Evolutionary conservation across 352 stramenopile species (phyloP), one percentile per base, ranked within the genome.

Genomic region (Pythium chondricola): DNA sequence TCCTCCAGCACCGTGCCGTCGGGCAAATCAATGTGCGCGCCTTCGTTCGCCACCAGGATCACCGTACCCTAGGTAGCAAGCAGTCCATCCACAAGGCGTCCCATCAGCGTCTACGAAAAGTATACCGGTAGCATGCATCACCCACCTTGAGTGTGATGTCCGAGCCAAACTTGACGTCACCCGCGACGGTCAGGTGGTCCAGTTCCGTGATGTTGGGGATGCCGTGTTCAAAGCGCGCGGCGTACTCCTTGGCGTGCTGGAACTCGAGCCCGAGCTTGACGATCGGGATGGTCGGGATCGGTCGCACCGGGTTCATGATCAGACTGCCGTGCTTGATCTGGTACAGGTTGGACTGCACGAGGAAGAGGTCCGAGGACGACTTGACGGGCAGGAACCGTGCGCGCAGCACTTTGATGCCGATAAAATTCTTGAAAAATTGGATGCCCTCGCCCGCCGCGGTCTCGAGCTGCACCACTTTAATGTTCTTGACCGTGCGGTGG

Each of bases 371-470:
- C 36, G 93, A 97, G 44, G 95, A 99, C 52, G 98, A 99, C 71
- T 99, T 99, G 18, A 99, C 97, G 1, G 97, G 97, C 35, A 98
- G 71, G 61, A 99, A 99, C 43, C 96, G 93, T 43, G 87, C 95
- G 32, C 96, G 93, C 16, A 93, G 87, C 27, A 99, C 96, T 61
- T 97, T 90, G 44, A 99, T 85, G 24, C 91, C 95, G 50, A 96
- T 87, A 25, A 97, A 97, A 54, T 97, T 97, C 55, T 96, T 92
- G 72, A 99, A 99, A 44, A 97, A 97, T 63, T 99, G 95, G 67
- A 99, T 98, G 16, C 95, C 96, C 49, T 97, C 96, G 52, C 96
- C 97, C 60, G 98, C 98, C 24, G 96, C 96, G 0, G 88, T 98
- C 67, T 97, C 92, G n/a, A 98, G 67, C 61, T 97, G 88, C 48